Base-by-base conservation (phyloP, 768 basidiomycete species). In the Xanthoconium purpureum region DNA sequence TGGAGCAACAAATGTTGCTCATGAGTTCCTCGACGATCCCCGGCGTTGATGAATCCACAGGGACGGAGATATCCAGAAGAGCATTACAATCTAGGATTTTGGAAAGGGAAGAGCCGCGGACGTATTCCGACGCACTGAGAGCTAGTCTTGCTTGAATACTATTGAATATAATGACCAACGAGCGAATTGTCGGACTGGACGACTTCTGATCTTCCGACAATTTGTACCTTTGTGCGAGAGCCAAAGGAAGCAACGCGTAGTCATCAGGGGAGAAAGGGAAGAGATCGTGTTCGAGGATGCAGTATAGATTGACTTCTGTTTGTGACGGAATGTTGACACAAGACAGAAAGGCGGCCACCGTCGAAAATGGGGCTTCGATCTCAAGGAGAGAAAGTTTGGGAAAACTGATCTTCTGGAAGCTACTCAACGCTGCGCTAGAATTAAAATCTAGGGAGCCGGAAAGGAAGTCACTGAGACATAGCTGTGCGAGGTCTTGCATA, bases 381-480 rank as follows among this genome's bases (percentile, higher is more conserved):
- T 13, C 43, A 17, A 57, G 37, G 38, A 32, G 42, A 43, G 51
- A 40, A 10, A 64, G 61, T 20, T 9, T 28, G 6, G 51, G 42
- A 18, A 52, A 9, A 30, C 3, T 5, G 14, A 52, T 18, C 6
- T 45, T 38, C n/a, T 29, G 33, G 28, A 30, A 52, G 18, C 35
- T 20, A 30, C 6, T 3, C 33, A 33, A 36, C 3, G 18, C 13
- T 8, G 2, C 1, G 17, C 28, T 48, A 5, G 50, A 42, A 36
- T 29, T 11, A 44, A 30, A 17, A 6, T 5, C 13, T 6, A 7
- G 4, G 7, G 52, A 33, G 11, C 44, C 59, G 4, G 72, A 66
- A 8, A 76, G 62, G 13, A 64, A 61, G 46, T 70, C 48, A n/a
- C 69, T 62, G 18, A 79, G 63, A 44, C 67, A 63, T 3, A 78